Percentiles rank a stretch among this genome's conserved stretches.
phyloP scores from a whole-genome alignment of 106 monocot genomes.

The Platanthera zijinensis region DNA sequence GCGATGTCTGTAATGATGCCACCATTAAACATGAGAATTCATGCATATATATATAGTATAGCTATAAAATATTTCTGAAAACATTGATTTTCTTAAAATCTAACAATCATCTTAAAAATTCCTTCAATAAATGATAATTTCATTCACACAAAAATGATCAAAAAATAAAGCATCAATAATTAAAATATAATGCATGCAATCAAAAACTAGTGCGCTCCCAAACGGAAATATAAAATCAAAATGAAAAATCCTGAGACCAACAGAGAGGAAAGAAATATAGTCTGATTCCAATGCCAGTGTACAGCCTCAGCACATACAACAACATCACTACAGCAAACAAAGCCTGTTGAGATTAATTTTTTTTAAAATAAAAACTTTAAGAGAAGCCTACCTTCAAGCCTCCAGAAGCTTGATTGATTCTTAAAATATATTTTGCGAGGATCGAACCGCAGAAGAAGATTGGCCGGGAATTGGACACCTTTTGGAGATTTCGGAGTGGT shows the following conservation, averaged over 20 bases:
- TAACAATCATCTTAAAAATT: too few species aligned
- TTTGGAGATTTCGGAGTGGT: background rate
- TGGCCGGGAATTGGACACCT: background rate
- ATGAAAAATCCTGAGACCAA: background rate
- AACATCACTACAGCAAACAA: background rate
- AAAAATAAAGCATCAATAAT: too few species aligned
- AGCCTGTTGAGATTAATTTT: background rate
- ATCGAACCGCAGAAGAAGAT: background rate
- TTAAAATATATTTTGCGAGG: background rate
- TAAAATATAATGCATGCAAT: too few species aligned
- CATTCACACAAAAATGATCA: too few species aligned
- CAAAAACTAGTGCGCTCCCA: too few species aligned
- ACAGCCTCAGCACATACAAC: background rate
- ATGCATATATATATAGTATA: too few species aligned
- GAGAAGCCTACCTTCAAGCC: background rate
- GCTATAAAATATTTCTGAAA: too few species aligned
- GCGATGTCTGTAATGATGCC: too few species aligned
- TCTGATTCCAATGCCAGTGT: background rate
- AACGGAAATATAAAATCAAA: too few species aligned
- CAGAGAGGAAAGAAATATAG: background rate
- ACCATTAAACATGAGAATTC: too few species aligned
- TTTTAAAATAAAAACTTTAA: background rate
- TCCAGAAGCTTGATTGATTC: background rate
- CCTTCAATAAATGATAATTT: too few species aligned
- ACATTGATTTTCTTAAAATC: too few species aligned